phyloP scores from a whole-genome alignment of 1,139 yeast species.

The Lodderomyces jiufengensis region DNA sequence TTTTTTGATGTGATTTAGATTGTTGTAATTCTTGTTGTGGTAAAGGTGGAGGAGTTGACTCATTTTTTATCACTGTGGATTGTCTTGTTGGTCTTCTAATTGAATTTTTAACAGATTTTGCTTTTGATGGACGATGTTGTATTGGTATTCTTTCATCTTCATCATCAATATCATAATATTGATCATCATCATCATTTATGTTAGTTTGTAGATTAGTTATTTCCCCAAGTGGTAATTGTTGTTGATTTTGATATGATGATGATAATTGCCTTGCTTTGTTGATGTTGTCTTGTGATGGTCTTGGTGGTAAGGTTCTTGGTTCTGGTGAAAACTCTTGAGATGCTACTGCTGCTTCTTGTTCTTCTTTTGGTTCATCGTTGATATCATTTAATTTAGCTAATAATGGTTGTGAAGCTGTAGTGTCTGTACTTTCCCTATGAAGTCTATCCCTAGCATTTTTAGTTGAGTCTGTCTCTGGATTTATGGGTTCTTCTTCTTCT shows the following conservation, averaged over 20 bases:
- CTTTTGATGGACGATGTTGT: conserved; percentile 27
- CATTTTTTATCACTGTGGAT: conserved; percentile 11
- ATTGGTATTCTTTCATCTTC: conserved; percentile 23
- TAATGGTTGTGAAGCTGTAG: conserved; percentile 1
- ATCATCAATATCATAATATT: conserved; percentile 34
- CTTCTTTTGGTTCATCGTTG: background rate
- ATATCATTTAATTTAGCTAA: background rate
- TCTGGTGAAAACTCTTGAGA: no score
- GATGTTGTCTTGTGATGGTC: conserved; percentile 33
- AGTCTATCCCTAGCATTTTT: no score
- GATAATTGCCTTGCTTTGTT: conserved; percentile 33
- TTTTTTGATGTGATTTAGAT: no score
- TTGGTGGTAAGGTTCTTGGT: conserved; percentile 27
- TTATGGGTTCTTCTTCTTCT: conserved; percentile 3
- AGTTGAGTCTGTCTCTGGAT: no score
- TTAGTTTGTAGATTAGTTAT: conserved; percentile 6
- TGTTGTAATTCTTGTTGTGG: no score
- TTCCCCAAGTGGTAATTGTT: conserved; percentile 2
- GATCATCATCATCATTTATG: conserved; percentile 30
- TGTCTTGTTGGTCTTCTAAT: conserved; percentile 15
- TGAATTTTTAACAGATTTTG: conserved; percentile 36
- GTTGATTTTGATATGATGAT: conserved; percentile 7
- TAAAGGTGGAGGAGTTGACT: no score
- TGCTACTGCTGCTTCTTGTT: background rate
- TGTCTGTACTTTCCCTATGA: conserved; percentile 1